These are phyloP conservation scores for Lactarius pseudohatsudake DNA, from an alignment of 768 basidiomycete genomes.

Conservation along the genomic window DNA sequence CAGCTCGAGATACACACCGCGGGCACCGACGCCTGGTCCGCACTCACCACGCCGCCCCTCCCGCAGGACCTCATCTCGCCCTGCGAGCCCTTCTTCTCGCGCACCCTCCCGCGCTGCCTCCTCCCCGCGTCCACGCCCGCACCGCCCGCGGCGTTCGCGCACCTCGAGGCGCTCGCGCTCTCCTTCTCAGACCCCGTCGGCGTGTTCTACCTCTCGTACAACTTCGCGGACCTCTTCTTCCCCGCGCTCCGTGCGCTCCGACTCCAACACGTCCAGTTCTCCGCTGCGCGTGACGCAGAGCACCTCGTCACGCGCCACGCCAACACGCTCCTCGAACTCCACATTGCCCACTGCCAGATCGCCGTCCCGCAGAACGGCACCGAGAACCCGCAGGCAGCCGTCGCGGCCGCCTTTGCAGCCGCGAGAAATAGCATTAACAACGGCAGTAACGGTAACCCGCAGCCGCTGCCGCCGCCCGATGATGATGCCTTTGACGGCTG, in stretches of 20 bases:
- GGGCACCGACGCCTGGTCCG: constrained; percentile 10
- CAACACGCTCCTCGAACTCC: constrained; percentile 17
- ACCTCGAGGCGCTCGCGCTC: constrained; percentile 19
- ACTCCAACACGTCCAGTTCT: constrained; percentile 22
- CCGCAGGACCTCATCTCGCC: constrained; percentile 8
- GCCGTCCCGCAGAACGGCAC: constrained; percentile 6
- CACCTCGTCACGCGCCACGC: constrained; percentile 14
- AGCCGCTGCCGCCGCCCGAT: not conserved
- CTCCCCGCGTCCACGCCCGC: constrained; percentile 8
- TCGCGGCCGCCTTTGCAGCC: not conserved
- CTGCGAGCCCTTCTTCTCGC: constrained; percentile 17
- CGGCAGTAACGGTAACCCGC: not conserved
- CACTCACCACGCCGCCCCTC: not conserved
- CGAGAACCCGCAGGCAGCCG: not conserved
- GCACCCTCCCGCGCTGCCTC: constrained; percentile 6
- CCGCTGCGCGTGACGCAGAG: constrained; percentile 16
- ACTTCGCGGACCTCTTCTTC: constrained; percentile 16
- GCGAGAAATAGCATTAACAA: no score
- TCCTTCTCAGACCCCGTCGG: constrained; percentile 19
- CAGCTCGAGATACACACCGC: constrained; percentile 16
- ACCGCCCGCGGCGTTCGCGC: not conserved
- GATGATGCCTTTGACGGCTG: not conserved
- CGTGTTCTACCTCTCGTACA: constrained; percentile 9
- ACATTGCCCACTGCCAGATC: constrained; percentile 18
- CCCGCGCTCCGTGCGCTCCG: constrained; percentile 18